Base-by-base conservation (phyloP, 176 grass and related monocot species). In the Avena sativa region DNA sequence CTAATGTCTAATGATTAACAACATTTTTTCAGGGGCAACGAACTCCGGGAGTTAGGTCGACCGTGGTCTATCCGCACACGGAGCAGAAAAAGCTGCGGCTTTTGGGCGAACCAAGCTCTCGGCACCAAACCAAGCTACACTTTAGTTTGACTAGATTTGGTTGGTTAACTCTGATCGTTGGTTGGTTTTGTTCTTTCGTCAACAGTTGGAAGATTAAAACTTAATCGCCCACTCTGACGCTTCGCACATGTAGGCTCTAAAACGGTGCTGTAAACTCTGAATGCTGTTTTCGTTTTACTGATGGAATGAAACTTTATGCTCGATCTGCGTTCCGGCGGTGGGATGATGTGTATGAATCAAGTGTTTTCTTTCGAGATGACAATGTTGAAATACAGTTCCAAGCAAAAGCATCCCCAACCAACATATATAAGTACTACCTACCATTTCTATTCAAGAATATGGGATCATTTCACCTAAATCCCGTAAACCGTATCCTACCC, bases 61-160 rank as follows among this genome's bases (percentile, higher is more conserved):
- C 44, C 28, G 26, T 15, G 30, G 3, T 79, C 32, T 20, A 71
- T 25, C 17, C 25, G 47, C 44, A 10, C n/a, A 76, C 28, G 28
- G 28, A 30, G 28, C 38, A 40, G 38, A 40, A 40, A 40, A 40
- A 40, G 38, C 78, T 50, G 69, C 46, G 16, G 1, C 50, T 77
- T 56, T 77, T 77, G 15, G 12, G 32, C 32, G 28, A 46, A 62
- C 58, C 20, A 44, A 12, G 20, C 50, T 79, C 14, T 38, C 1
- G 23, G 59, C 43, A 51, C 26, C 43, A n/a, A 81, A 81, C 36
- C 69, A 75, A 75, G 75, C 68, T 19, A 10, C 77, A 5, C 38
- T 76, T 81, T 66, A 66, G 6, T 66, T 81, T 76, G 78, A 61
- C 60, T 86, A 57, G 60, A 90, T 69, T 81, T 60, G 38, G 78